phyloP scores from a whole-genome alignment of 73 alveolate species.

The Breviolum minutum region DNA sequence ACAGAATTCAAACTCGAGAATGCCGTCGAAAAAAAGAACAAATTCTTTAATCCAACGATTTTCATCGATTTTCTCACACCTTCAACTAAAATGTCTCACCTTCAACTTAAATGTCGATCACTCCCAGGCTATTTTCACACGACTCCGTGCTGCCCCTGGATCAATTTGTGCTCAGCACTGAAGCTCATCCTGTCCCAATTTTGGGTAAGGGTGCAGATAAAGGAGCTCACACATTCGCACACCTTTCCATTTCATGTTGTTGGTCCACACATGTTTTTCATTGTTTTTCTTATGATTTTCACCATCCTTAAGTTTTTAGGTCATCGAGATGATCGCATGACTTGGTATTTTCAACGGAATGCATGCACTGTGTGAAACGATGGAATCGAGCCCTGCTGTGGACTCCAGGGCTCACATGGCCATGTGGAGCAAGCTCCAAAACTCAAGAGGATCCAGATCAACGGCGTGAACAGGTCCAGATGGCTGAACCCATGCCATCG shows the following conservation, averaged over 20 bases:
- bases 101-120: not conserved
- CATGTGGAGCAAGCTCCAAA: not conserved
- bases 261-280: not conserved
- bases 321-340: no score
- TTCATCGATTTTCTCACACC: not conserved
- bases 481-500: no score
- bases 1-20: no score
- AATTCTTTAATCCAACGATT: not conserved
- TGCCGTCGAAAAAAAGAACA: no score
- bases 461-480: no score
- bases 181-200: constrained; percentile 82
- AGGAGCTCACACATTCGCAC: not conserved
- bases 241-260: not conserved
- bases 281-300: not conserved
- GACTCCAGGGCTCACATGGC: constrained; percentile 12
- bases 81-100: no score
- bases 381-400: not conserved
- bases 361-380: no score
- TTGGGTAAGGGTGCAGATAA: not conserved
- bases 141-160: constrained; percentile 55
- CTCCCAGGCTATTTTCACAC: constrained; percentile 41
- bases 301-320: no score
- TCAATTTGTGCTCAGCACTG: constrained; percentile 65
- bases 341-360: no score
- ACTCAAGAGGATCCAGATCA: not conserved